Evolutionary conservation across 1,139 yeast genomes (phyloP), one percentile per base, ranked within the genome.

Genomic region (Zygoascus hellenicus): DNA sequence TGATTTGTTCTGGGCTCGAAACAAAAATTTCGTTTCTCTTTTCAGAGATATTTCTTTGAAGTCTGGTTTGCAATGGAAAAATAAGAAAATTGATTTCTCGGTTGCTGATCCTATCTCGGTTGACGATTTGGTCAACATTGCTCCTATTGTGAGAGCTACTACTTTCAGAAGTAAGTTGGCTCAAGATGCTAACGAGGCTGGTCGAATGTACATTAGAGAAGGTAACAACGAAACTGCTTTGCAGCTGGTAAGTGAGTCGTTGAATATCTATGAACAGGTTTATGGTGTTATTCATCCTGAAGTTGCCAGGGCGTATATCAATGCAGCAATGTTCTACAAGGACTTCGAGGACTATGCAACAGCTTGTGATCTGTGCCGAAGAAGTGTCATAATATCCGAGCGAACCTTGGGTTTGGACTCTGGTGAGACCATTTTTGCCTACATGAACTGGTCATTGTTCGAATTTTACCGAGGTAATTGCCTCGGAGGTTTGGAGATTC

Each of bases 11-110:
- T 49, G 66, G 34, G 33, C 61, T 4, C 54, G 61, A 7, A 37
- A 35, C n/a, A 33, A 51, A 33, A 43, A 48, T 39, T 29, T 41
- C 26, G 43, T 51, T 28, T 76, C 76, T 50, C 63, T 88, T 47
- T 71, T 87, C 61, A 79, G 92, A 68, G 88, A 83, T 54, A 73
- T 89, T 52, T 81, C 96, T 13, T 60, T 73, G 48, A 83, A 85
- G 66, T 78, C 82, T 56, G 98, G 98, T 68, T 78, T 92, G 50
- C 98, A 92, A 70, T 83, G 96, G 87, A 69, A 71, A 55, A 65
- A 77, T n/a, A 73, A 69, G 52, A 65, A 70, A 15, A 82, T 77
- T 61, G 69, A 65, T 11, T 79, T 79, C 61, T 52, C 48, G 9
- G 48, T 72, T 69, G 58, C 71, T 68, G 51, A 73, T 71, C 61